These are phyloP conservation scores for Suhomyces wounanorum DNA, from an alignment of 1,139 yeast species.

Conservation along the genomic window DNA sequence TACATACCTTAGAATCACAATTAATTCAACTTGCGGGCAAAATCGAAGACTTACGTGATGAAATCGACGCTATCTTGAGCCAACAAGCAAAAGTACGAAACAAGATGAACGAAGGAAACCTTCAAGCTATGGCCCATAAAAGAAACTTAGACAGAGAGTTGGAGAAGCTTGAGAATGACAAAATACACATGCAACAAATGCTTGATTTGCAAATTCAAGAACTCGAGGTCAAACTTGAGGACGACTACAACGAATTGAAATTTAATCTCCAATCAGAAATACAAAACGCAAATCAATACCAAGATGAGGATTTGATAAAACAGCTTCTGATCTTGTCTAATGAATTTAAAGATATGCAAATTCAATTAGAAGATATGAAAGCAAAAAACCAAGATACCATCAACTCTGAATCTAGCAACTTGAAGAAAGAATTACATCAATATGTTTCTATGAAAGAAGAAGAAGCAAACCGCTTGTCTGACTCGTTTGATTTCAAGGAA, in stretches of 20 bases:
- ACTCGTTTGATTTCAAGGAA: constrained; percentile 18
- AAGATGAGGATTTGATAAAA: constrained; percentile 25
- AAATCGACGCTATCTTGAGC: constrained; percentile 14
- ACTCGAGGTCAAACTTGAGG: constrained; percentile 21
- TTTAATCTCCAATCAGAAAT: constrained; percentile 36
- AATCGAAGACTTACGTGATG: constrained; percentile 16
- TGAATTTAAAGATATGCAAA: constrained; percentile 14
- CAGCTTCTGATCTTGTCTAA: constrained; percentile 21
- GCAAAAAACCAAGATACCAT: constrained; percentile 17
- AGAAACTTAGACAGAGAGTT: constrained; percentile 14
- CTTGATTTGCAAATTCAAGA: constrained; percentile 17
- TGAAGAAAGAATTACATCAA: constrained; percentile 23
- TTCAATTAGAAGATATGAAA: constrained; percentile 17
- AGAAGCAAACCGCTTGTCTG: constrained; percentile 21
- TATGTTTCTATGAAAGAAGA: constrained; percentile 18
- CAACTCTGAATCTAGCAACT: constrained; percentile 19
- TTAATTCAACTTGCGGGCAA: constrained; percentile 6
- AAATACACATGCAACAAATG: constrained; percentile 15
- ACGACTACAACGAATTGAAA: constrained; percentile 34
- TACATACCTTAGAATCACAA: constrained; percentile 8
- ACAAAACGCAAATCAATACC: constrained; percentile 27
- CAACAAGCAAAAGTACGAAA: constrained; percentile 15
- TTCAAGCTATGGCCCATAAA: constrained; percentile 9
- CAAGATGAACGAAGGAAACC: constrained; percentile 12
- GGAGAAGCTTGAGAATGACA: constrained; percentile 14